These are phyloP conservation scores for Cytospora schulzeri DNA, from an alignment of 2,329 filamentous ascomycete genomes.

Conservation along the genomic window DNA sequence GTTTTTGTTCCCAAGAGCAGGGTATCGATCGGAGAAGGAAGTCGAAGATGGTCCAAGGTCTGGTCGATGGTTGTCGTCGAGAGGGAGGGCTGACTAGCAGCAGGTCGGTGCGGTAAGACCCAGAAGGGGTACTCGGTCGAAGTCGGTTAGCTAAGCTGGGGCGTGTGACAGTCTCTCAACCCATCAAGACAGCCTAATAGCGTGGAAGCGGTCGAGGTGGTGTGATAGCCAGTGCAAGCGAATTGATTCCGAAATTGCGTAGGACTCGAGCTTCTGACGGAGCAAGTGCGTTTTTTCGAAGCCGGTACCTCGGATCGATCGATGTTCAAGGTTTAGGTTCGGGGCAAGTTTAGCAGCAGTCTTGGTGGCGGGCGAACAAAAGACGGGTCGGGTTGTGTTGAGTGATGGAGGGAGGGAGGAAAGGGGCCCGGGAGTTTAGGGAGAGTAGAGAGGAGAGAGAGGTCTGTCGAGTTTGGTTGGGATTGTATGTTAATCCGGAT, in stretches of 20 bases:
- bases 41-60: not conserved
- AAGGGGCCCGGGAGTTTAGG: too few relatives aligned
- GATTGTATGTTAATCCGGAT: not conserved
- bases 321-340: too few relatives aligned
- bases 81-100: not conserved
- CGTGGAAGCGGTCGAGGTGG: not conserved
- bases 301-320: too few relatives aligned
- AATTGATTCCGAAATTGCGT: not conserved
- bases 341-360: too few relatives aligned
- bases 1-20: not conserved
- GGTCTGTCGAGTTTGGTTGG: not conserved
- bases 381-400: not conserved
- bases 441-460: not conserved
- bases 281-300: not conserved
- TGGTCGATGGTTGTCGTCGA: not conserved
- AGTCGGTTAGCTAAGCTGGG: constrained; percentile 6
- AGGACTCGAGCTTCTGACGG: too few relatives aligned
- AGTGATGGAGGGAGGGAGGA: not conserved
- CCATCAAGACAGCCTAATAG: constrained; percentile 7
- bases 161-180: not conserved
- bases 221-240: not conserved
- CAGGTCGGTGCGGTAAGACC: not conserved
- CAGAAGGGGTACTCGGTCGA: not conserved
- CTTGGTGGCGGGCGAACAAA: not conserved
- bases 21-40: not conserved